Base-by-base conservation (phyloP, 2,329 filamentous ascomycete species). In the Venturia nashicola region DNA sequence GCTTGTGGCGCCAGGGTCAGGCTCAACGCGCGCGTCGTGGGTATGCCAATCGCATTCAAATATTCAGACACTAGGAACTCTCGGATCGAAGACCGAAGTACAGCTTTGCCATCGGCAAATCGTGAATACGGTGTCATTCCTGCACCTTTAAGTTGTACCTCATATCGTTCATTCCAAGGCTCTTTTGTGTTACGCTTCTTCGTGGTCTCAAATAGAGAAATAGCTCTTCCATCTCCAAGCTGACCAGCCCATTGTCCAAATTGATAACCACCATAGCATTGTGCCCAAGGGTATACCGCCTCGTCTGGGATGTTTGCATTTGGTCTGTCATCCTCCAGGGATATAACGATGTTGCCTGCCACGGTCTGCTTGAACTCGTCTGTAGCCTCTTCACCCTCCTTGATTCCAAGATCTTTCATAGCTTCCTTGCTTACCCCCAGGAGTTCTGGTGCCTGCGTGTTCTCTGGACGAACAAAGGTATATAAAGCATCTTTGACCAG, bases 81-180 rank as follows among this genome's bases (percentile, higher is more conserved):
- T 66, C 94, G 84, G 69, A 99, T 96, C 71, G 91, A 96, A 36
- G 90, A 96, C 66, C 94, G 81, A 61, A 99, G 78, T 2, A 99
- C 94, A 0, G 94, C 94, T 73, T 94, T 93, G 39, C 94, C 94
- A 73, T 99, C 94, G 32, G 94, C 94, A 69, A 99, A 99, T 3
- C 94, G 87, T 46, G 90, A 96, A 77, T 99, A 99, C 0, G 94
- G 94, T 4, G 94, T 99, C 70, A 88, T 79, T 5, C 94, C 94
- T 18, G 94, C 94, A 32, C 94, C 94, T 75, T 99, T 99, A 66
- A 99, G 80, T 75, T 97, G 94, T 54, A 97, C 74, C 75, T 99
- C 94, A 72, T 96, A 97, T 34, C 90, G 83, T 43, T 78, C 61
- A 34, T 46, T 11, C 61, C 61, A 63, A 34, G 62, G 39, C 27